These are phyloP conservation scores for Neurospora hispaniola DNA, from an alignment of 495 filamentous ascomycete genomes.

Conservation along the genomic window DNA sequence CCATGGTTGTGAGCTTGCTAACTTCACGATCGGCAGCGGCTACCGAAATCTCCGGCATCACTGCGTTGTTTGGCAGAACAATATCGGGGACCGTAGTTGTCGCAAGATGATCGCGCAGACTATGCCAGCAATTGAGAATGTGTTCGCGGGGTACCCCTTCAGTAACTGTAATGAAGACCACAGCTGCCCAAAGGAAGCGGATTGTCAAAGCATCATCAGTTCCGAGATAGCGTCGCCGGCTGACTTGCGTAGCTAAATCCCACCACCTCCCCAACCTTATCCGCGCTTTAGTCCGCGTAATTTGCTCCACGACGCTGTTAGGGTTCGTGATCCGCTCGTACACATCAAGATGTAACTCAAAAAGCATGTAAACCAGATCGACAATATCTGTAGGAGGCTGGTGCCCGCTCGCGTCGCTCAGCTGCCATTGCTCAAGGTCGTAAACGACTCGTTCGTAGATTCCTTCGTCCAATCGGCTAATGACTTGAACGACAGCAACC, in stretches of 20 bases:
- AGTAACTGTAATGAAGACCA: conserved; percentile 59
- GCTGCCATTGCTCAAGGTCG: conserved; percentile 26
- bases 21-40: conserved; percentile 79
- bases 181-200: conserved; percentile 76
- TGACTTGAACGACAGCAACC: conserved; percentile 53
- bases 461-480: conserved; percentile 57
- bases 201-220: conserved; percentile 38
- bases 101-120: conserved; percentile 36
- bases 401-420: conserved; percentile 12
- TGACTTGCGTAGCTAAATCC: conserved; percentile 52
- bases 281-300: conserved; percentile 48
- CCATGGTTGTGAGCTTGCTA: conserved; percentile 84
- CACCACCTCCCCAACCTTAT: conserved; percentile 70
- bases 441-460: conserved; percentile 46
- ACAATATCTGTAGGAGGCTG: conserved; percentile 22
- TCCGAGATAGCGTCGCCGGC: conserved; percentile 29
- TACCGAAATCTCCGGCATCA: conserved; percentile 82
- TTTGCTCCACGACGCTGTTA: conserved; percentile 53
- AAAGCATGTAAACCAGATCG: conserved; percentile 64
- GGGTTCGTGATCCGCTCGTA: conserved; percentile 69
- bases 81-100: conserved; percentile 37
- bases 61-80: conserved; percentile 68
- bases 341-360: conserved; percentile 83
- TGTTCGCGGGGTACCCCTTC: conserved; percentile 64
- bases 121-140: conserved; percentile 68